Percentiles rank a stretch among this genome's conserved stretches.
Evolutionary conservation across 495 filamentous ascomycete species (phyloP).

Genomic region (Annulohypoxylon nitens): DNA sequence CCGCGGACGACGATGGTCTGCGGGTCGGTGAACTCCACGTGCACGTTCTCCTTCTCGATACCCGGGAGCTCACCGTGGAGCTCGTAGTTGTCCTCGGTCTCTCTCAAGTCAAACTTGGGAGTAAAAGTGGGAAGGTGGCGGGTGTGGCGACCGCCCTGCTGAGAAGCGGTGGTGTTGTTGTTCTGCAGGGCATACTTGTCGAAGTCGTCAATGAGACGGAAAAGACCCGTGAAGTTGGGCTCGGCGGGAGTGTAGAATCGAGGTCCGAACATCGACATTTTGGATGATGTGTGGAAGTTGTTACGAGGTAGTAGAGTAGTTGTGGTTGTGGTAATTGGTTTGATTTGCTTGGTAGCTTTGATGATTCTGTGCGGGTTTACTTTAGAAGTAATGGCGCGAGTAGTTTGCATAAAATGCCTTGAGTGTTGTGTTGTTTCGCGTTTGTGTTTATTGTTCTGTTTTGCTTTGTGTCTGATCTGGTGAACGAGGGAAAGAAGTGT

Average conservation of each 20-base stretch:
- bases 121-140: conserved; percentile 64
- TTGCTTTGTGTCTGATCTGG: conserved; percentile 48
- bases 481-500: conserved; percentile 34
- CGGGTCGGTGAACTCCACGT: conserved; percentile 86
- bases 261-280: conserved; percentile 77
- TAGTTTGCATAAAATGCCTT: conserved; percentile 31
- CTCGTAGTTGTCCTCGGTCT: conserved; percentile 75
- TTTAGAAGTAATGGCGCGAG: conserved; percentile 34
- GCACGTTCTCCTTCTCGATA: conserved; percentile 78
- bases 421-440: background rate
- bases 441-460: conserved; percentile 32
- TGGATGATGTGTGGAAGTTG: conserved; percentile 49
- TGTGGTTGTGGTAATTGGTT: conserved; percentile 18
- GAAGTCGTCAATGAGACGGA: conserved; percentile 83
- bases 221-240: conserved; percentile 72
- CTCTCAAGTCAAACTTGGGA: conserved; percentile 85
- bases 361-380: conserved; percentile 28
- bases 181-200: conserved; percentile 63
- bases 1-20: conserved; percentile 82
- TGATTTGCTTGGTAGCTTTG: conserved; percentile 30
- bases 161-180: conserved; percentile 17
- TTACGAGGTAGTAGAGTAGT: conserved; percentile 30
- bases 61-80: conserved; percentile 92
- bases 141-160: conserved; percentile 39
- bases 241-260: conserved; percentile 61